Percentiles rank a stretch among this genome's conserved stretches.
Evolutionary conservation across 345 rosid species (phyloP).

Genomic region (Boechera stricta): DNA sequence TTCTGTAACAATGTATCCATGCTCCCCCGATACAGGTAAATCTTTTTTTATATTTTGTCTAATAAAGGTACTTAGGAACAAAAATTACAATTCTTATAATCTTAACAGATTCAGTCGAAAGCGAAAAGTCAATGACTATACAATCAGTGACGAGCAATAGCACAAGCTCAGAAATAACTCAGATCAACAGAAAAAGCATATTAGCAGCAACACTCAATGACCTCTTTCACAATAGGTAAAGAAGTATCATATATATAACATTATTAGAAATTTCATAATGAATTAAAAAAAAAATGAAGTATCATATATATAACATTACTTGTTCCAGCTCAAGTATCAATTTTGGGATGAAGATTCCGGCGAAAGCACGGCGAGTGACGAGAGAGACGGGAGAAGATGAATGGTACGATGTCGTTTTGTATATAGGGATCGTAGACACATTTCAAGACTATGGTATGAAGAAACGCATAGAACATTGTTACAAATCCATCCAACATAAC

Average conservation of each 20-base stretch:
- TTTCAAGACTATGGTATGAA: constrained; percentile 52
- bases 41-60: background rate
- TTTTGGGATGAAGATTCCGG: constrained; percentile 52
- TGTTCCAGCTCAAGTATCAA: constrained; percentile 32
- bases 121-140: constrained; percentile 15
- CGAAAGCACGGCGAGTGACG: constrained; percentile 48
- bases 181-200: constrained; percentile 22
- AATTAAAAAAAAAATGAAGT: background rate
- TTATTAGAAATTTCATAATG: background rate
- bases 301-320: no score
- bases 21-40: constrained; percentile 33
- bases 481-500: constrained; percentile 56
- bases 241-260: background rate
- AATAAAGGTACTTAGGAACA: background rate
- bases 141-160: constrained; percentile 9
- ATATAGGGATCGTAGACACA: constrained; percentile 53
- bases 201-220: constrained; percentile 25
- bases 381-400: constrained; percentile 21
- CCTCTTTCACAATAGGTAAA: constrained; percentile 42
- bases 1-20: constrained; percentile 16
- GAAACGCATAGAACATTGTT: constrained; percentile 59
- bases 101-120: constrained; percentile 28
- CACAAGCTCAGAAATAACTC: constrained; percentile 5
- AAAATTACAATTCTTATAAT: background rate
- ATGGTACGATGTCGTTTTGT: constrained; percentile 49